Base-by-base conservation (phyloP, 768 basidiomycete genomes). In the Tulasnella sp. region DNA sequence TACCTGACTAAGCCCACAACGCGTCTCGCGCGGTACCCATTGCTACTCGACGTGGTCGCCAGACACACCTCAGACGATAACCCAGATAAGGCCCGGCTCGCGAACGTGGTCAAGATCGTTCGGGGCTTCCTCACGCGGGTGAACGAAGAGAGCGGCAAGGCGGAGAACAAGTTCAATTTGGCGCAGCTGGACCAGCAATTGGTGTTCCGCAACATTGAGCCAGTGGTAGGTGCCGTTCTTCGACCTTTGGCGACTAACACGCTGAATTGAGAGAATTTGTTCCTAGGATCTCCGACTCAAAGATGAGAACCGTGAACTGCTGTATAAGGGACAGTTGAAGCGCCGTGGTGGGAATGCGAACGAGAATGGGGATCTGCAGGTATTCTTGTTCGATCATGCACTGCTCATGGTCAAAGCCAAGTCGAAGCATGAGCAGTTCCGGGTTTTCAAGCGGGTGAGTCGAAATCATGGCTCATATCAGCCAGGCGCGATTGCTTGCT, bases 1-100 rank as follows among this genome's bases (percentile, higher is more conserved):
- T 99, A 98, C 71, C 76, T 99, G 42, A 99, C 96, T 5, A 98
- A 97, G 71, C 96, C 96, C 1, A 98, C 96, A 1, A 98, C 96
- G 4, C 85, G 96, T 66, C 77, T 99, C 26, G 96, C 95, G n/a
- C 78, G 96, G 64, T 98, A 98, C 70, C 96, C 96, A 5, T 78
- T 99, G 1, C 75, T 98, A 1, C 77, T 99, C 29, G 92, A 90
- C 65, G 94, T 90, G 15, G 89, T 96, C 10, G 74, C 86, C 59
- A 98, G 97, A 71, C 83, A 93, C 52, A 99, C 96, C 0, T 82
- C 87, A 0, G 89, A 92, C 26, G 91, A 92, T 67, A 88, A 83
- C 66, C 82, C 86, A 0, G 96, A 99, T 70, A 91, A 93, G 73
- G 72, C 75, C 21, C 74, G 75, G 3, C 74, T 99, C 21, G 82